phyloP scores from a whole-genome alignment of 116 monocot genomes.

The Posidonia oceanica region DNA sequence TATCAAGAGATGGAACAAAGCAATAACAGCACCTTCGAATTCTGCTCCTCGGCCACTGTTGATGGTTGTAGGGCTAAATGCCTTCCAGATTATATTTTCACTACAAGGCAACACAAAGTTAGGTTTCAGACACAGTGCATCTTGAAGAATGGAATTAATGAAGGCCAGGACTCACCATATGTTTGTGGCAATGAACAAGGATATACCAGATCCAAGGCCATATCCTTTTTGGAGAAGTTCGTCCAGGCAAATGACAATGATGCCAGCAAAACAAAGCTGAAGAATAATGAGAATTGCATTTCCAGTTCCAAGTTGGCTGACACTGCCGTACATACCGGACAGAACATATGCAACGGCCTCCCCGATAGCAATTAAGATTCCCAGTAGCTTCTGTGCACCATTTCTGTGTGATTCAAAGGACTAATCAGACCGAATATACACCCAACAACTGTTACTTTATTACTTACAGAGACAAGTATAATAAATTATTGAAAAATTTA shows the following conservation, averaged over 20 bases:
- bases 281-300: conserved; percentile 71
- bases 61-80: conserved; percentile 52
- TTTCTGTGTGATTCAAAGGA: conserved; percentile 15
- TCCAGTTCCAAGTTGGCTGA: conserved; percentile 56
- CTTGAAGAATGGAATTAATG: background rate
- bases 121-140: background rate
- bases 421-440: background rate
- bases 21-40: conserved; percentile 58
- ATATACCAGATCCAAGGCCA: conserved; percentile 57
- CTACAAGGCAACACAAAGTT: conserved; percentile 5
- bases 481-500: background rate
- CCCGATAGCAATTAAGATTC: conserved; percentile 44
- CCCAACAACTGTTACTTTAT: too few species aligned
- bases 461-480: background rate
- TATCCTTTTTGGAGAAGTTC: conserved; percentile 70
- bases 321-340: conserved; percentile 81
- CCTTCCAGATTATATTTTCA: conserved; percentile 41
- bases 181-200: conserved; percentile 34
- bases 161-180: conserved; percentile 18
- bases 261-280: conserved; percentile 48
- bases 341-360: conserved; percentile 64
- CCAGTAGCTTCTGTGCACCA: conserved; percentile 45
- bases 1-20: conserved; percentile 50
- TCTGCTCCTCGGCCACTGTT: conserved; percentile 73
- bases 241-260: conserved; percentile 45